Conservation (phyloP, 345 rosid genomes). For the Brassica juncea region DNA sequence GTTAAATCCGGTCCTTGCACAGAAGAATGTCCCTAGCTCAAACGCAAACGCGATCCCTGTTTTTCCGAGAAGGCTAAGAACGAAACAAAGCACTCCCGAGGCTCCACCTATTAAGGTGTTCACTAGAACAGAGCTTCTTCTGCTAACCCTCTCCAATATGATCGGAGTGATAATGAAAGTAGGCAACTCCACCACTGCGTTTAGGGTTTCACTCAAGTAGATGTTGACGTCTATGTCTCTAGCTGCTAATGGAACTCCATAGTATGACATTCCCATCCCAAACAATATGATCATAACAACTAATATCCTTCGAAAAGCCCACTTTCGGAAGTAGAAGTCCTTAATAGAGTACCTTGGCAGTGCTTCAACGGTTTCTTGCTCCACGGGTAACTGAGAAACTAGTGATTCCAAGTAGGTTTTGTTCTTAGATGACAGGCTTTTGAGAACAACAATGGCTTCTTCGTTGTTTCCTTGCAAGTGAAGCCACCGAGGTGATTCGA, state of each 20-base stretch:
- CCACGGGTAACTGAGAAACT: not conserved
- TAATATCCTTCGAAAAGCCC: conserved; percentile 24
- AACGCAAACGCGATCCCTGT: conserved; percentile 34
- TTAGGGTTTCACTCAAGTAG: conserved; percentile 49
- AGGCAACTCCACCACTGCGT: conserved; percentile 49
- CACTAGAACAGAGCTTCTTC: conserved; percentile 44
- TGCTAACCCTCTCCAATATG: conserved; percentile 36
- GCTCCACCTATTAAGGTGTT: conserved; percentile 43
- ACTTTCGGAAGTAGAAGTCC: conserved; percentile 24
- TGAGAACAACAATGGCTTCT: conserved; percentile 43
- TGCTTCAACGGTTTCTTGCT: conserved; percentile 1
- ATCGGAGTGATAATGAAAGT: conserved; percentile 40
- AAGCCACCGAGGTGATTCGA: conserved; percentile 65
- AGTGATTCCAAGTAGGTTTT: conserved; percentile 26
- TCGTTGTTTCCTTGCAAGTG: conserved; percentile 40
- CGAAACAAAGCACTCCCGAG: conserved; percentile 40
- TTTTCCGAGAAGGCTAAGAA: conserved; percentile 4
- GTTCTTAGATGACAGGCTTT: conserved; percentile 2
- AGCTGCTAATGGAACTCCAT: conserved; percentile 50
- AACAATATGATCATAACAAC: conserved; percentile 43
- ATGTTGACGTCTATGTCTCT: conserved; percentile 44
- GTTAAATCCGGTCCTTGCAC: conserved; percentile 45
- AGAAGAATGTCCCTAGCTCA: conserved; percentile 57
- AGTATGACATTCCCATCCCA: conserved; percentile 52
- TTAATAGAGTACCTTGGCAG: conserved; percentile 23